These are phyloP conservation scores for Russula vinacea DNA, from an alignment of 768 basidiomycete genomes.

Conservation along the genomic window DNA sequence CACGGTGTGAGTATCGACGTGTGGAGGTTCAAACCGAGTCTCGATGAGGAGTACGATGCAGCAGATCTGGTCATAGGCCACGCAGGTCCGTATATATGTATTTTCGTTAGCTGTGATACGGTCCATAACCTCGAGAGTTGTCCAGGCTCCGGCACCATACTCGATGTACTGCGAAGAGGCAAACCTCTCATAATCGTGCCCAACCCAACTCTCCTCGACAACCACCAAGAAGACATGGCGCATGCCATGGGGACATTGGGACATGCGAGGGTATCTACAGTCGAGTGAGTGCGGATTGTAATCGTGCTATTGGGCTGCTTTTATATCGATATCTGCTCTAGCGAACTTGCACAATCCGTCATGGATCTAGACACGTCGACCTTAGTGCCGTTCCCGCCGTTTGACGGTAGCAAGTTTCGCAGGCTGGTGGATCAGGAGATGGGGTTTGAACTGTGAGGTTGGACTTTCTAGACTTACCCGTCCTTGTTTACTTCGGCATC, in stretches of 20 bases:
- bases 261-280: conserved; percentile 55
- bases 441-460: conserved; percentile 49
- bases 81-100: conserved; percentile 60
- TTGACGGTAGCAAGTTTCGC: conserved; percentile 65
- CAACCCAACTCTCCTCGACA: conserved; percentile 83
- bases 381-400: conserved; percentile 60
- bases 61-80: conserved; percentile 88
- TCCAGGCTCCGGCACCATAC: conserved; percentile 89
- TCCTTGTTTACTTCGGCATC: background rate
- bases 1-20: conserved; percentile 56
- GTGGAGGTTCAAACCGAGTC: conserved; percentile 71
- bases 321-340: conserved; percentile 31
- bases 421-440: conserved; percentile 71
- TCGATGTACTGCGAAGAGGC: conserved; percentile 73
- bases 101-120: background rate
- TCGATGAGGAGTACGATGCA: conserved; percentile 58
- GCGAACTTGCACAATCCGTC: conserved; percentile 56
- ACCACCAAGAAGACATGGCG: conserved; percentile 92
- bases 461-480: background rate
- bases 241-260: conserved; percentile 55
- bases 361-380: conserved; percentile 44
- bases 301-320: background rate
- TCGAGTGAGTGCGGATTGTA: conserved; percentile 50
- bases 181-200: conserved; percentile 86
- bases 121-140: background rate